phyloP scores from a whole-genome alignment of 2,329 filamentous ascomycete genomes.

The Xylaria sp. region DNA sequence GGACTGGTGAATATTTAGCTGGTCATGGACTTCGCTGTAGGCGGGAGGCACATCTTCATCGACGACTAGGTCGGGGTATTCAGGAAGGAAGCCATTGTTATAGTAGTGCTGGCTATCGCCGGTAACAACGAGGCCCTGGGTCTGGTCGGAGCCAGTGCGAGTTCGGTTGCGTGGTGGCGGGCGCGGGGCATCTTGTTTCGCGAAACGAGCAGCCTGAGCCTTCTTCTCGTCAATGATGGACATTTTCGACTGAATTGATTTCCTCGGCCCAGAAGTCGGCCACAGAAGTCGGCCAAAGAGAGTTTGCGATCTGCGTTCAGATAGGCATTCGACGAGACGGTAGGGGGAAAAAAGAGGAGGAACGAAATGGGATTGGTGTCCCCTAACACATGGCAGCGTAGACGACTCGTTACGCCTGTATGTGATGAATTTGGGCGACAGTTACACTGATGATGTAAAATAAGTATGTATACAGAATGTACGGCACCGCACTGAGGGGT shows the following conservation, averaged over 20 bases:
- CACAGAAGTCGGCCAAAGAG: not conserved
- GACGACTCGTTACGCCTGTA: not conserved
- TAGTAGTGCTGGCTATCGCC: conserved; percentile 44
- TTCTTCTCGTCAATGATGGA: conserved; percentile 18
- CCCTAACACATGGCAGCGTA: conserved; percentile 2
- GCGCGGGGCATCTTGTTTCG: not conserved
- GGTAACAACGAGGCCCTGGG: conserved; percentile 43
- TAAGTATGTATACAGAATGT: not conserved
- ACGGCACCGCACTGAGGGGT: not conserved
- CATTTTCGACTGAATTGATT: conserved; percentile 8
- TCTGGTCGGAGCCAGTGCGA: conserved; percentile 30
- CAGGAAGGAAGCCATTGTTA: conserved; percentile 34
- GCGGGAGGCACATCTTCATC: conserved; percentile 57
- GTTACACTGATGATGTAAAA: conserved; percentile 9
- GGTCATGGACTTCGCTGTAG: conserved; percentile 63
- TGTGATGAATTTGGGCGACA: not conserved
- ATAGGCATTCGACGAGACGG: not conserved
- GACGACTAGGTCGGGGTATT: conserved; percentile 49
- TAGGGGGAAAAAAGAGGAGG: not conserved
- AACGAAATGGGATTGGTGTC: not conserved
- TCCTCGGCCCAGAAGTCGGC: not conserved
- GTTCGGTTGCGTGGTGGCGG: not conserved
- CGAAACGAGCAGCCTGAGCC: not conserved
- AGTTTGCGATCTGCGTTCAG: not conserved
- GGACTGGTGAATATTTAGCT: conserved; percentile 64